phyloP scores from a whole-genome alignment of 164 flowering plant genomes.

The Dillenia turbinata region DNA sequence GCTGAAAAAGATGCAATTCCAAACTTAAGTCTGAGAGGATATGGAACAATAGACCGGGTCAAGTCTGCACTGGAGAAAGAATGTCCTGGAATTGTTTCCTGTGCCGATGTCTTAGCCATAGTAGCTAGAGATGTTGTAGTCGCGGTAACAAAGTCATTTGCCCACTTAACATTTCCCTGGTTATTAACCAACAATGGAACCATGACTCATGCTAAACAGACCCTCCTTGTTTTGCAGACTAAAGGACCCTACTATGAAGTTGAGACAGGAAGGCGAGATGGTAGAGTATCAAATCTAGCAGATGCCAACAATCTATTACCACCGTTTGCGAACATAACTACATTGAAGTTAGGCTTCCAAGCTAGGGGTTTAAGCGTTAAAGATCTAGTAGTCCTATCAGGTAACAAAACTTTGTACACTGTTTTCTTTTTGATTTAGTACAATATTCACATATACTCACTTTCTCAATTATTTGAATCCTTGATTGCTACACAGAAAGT shows the following conservation, averaged over 20 bases:
- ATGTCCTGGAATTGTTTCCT: conserved; percentile 42
- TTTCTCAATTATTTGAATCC: no score
- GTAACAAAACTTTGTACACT: conserved; percentile 1
- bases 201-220: no score
- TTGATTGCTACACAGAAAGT: no score
- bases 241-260: conserved; percentile 29
- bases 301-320: conserved; percentile 20
- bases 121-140: conserved; percentile 18
- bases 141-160: conserved; percentile 3
- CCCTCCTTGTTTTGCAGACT: conserved; percentile 5
- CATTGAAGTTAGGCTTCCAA: conserved; percentile 6
- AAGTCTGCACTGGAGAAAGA: conserved; percentile 27
- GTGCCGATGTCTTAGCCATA: conserved; percentile 24
- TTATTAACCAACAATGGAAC: conserved; percentile 2
- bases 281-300: conserved; percentile 13
- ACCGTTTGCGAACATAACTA: conserved; percentile 17
- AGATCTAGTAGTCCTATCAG: conserved; percentile 32
- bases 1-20: conserved; percentile 29
- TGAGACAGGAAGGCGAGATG: conserved; percentile 30
- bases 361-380: conserved; percentile 20
- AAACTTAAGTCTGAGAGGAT: conserved; percentile 32
- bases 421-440: no score
- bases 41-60: conserved; percentile 22
- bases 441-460: no score
- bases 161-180: background rate